Base-by-base conservation (phyloP, 2,329 filamentous ascomycete genomes). In the Paecilomyces fulvus region DNA sequence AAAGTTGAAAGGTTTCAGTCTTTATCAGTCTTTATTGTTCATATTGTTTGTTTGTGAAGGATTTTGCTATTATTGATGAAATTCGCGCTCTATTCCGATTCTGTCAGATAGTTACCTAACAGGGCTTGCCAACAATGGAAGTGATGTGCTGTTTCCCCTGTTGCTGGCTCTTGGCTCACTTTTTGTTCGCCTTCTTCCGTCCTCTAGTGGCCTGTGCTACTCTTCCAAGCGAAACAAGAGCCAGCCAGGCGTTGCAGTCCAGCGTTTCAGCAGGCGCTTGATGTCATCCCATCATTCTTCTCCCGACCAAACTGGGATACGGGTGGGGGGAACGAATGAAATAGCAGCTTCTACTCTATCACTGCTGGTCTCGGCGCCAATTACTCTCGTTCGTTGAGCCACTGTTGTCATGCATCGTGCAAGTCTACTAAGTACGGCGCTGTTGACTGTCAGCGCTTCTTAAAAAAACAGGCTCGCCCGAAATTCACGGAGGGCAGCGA, bases 231-330 rank as follows among this genome's bases (percentile, higher is more conserved):
- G 21, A 49, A 28, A 49, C 48, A 49, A 23, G 3, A 49, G 25
- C 48, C 21, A 28, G 48, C 11, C 48, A 6, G 23, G 25, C 3
- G 25, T 21, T 37, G 23, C 52, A 33, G 21, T 28, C 43, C 59
- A 58, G 51, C 58, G 68, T 71, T 70, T 70, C 67, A 69, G 61
- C 56, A 66, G 60, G 65, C 69, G 69, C 69, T 61, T 70, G 69
- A 71, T 71, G 67, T 71, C 68, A 71, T 70, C 60, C 54, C n/a
- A 43, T 43, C n/a, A 17, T n/a, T 20, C 37, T 43, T 17, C 37
- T n/a, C 37, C 37, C 37, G 37, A 43, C 37, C 37, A n/a, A 43
- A 17, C n/a, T n/a, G n/a, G n/a, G n/a, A 43, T 17, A 43, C 37
- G 7, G 37, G 37, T 9, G 6, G 3, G 37, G 21, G 37, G 37